Base-by-base conservation (phyloP, 2,329 filamentous ascomycete species). In the Fusarium poae region DNA sequence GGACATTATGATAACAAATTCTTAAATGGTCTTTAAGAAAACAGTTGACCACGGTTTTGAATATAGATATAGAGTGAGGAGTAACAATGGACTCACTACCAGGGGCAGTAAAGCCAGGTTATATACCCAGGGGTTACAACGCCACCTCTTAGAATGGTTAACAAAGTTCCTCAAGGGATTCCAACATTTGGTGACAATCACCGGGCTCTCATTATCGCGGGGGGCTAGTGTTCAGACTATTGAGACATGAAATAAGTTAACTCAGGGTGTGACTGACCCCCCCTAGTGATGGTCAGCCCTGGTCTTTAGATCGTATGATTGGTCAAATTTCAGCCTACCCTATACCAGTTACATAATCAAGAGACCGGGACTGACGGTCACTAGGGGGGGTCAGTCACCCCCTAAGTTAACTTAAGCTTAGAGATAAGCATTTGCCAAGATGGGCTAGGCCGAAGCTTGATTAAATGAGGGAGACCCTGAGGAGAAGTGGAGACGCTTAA, bases 351-450 rank as follows among this genome's bases (percentile, higher is more conserved):
- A n/a, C n/a, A n/a, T n/a, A n/a, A n/a, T n/a, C n/a, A n/a, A n/a
- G n/a, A n/a, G n/a, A n/a, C n/a, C n/a, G n/a, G n/a, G n/a, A n/a
- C n/a, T n/a, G n/a, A n/a, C n/a, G n/a, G n/a, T n/a, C n/a, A n/a
- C n/a, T n/a, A n/a, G n/a, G n/a, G n/a, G n/a, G n/a, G n/a, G n/a
- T n/a, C n/a, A n/a, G n/a, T n/a, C n/a, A n/a, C n/a, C n/a, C n/a
- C n/a, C n/a, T n/a, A n/a, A n/a, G n/a, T n/a, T n/a, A n/a, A n/a
- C n/a, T n/a, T n/a, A n/a, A 51, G 29, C 54, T 57, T 40, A 27
- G 8, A 34, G 11, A 51, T 40, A 57, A 57, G 54, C 54, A 34
- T 42, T 57, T 29, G 54, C 54, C 54, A 51, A 57, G 54, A 32
- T 42, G 54, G 45, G 20, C 6, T 57, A 30, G 54, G 30, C 44